Evolutionary conservation across 2,329 filamentous ascomycete species (phyloP).

Genomic region (Penicillium expansum): DNA sequence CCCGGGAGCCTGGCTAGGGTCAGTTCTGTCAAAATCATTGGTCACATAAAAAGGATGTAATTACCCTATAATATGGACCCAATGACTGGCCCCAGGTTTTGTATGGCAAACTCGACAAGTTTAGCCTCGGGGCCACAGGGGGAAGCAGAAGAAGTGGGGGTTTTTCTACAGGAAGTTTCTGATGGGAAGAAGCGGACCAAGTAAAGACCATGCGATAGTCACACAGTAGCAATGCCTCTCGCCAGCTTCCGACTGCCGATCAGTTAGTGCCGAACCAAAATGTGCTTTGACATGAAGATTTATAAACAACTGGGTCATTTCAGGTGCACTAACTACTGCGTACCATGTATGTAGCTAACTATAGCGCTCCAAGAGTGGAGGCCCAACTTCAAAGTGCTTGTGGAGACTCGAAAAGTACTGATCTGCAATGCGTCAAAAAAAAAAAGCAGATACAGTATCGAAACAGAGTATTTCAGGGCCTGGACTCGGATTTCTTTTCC

Average conservation of each 20-base stretch:
- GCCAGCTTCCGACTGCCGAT: not conserved
- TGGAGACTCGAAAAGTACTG: not conserved
- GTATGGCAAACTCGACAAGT: not conserved
- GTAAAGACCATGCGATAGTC: not conserved
- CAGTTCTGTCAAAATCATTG: slow-evolving; percentile 6
- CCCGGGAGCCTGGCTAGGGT: slow-evolving; percentile 9
- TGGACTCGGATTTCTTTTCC: not conserved
- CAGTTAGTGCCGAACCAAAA: not conserved
- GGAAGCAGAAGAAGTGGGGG: not conserved
- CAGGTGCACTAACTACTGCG: not conserved
- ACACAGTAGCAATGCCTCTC: not conserved
- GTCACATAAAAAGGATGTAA: not conserved
- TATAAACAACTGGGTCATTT: not conserved
- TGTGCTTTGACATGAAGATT: not conserved
- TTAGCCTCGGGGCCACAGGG: not conserved
- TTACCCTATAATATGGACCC: not conserved
- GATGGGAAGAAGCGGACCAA: not conserved
- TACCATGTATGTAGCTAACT: not conserved
- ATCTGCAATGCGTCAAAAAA: slow-evolving; percentile 3
- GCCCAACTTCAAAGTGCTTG: not conserved
- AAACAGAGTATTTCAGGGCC: slow-evolving; percentile 1
- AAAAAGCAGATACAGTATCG: slow-evolving; percentile 4
- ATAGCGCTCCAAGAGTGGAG: not conserved
- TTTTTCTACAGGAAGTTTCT: not conserved
- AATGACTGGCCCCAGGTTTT: not conserved